phyloP scores from a whole-genome alignment of 768 basidiomycete genomes.

The Serendipita sp. region DNA sequence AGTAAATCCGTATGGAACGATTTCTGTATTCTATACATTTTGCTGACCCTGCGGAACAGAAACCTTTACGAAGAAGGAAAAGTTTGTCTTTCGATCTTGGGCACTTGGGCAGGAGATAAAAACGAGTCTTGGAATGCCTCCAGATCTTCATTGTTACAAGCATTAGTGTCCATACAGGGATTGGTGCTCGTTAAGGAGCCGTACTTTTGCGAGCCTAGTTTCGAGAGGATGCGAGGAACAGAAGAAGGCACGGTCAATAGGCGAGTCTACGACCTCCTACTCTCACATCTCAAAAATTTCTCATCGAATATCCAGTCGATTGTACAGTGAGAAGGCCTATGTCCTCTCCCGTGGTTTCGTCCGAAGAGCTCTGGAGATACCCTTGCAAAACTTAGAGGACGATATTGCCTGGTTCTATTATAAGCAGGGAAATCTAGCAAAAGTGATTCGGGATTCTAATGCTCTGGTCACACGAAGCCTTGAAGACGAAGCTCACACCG shows the following conservation, averaged over 20 bases:
- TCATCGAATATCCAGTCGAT: constrained; percentile 35
- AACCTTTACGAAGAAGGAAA: constrained; percentile 94
- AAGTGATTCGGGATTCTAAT: constrained; percentile 49
- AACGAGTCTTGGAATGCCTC: constrained; percentile 77
- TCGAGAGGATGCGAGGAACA: constrained; percentile 81
- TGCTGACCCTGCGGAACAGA: constrained; percentile 21
- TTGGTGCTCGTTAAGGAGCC: constrained; percentile 86
- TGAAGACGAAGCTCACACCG: constrained; percentile 23
- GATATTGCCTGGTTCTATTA: constrained; percentile 68
- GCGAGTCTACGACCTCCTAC: constrained; percentile 21
- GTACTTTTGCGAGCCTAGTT: constrained; percentile 85
- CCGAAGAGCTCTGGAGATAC: constrained; percentile 72
- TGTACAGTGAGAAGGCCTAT: constrained; percentile 89
- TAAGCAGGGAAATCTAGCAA: constrained; percentile 43
- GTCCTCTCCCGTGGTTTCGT: constrained; percentile 82
- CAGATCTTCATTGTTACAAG: constrained; percentile 77
- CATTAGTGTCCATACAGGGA: constrained; percentile 87
- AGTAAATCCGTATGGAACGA: constrained; percentile 60
- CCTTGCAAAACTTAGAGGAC: constrained; percentile 48
- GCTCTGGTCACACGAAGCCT: constrained; percentile 33
- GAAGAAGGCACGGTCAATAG: constrained; percentile 82
- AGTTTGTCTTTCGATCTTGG: constrained; percentile 80
- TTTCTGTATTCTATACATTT: constrained; percentile 4
- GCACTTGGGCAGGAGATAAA: constrained; percentile 83
- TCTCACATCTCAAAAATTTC: neutral